Base-by-base conservation (phyloP, 192 early-diverging fungal genomes). In the Phlyctochytrium arcticum region DNA sequence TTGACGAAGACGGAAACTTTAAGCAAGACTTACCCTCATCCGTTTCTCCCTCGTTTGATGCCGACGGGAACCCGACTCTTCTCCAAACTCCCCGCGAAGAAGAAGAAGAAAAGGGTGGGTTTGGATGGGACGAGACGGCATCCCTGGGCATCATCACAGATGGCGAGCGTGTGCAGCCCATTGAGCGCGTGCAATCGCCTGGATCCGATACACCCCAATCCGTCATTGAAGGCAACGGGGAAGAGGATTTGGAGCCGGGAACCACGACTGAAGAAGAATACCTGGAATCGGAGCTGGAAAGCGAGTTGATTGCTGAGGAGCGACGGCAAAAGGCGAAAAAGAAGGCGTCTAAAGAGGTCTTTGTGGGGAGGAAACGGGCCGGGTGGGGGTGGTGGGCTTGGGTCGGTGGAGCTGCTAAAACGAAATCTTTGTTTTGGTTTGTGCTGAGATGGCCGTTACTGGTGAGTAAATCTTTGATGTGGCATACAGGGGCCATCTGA, bases 361-460 rank as follows among this genome's bases (percentile, higher is more conserved):
- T n/a, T n/a, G n/a, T 42, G 56, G 21, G 29, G 15, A 15, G 30
- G 3, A 30, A 4, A 27, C 15, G 50, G 30, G 29, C 17, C 15
- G 42, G 42, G 0, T 44, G 21, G 15, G 24, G 50, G 15, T 39
- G 31, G 34, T 57, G 35, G 37, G 21, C 17, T 26, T 61, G n/a
- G 19, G 3, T 61, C 10, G 59, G 36, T 15, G 59, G 42, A 7
- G 15, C 46, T 7, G 23, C 21, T 10, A 7, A 47, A 32, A 49
- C 57, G 5, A 48, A 60, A 24, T 60, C 56, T 50, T 36, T 60
- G n/a, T n/a, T 60, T 1, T 68, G 56, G 57, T 6, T 53, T 7
- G n/a, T 68, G 4, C 66, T 68, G 10, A 47, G 67, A 21, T 69
- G 67, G 67, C 67, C 67, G n/a, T 30, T 69, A 2, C 37, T 69